Evolutionary conservation across 768 basidiomycete genomes (phyloP), one percentile per base, ranked within the genome.

Genomic region (Cystobasidium ongulense): DNA sequence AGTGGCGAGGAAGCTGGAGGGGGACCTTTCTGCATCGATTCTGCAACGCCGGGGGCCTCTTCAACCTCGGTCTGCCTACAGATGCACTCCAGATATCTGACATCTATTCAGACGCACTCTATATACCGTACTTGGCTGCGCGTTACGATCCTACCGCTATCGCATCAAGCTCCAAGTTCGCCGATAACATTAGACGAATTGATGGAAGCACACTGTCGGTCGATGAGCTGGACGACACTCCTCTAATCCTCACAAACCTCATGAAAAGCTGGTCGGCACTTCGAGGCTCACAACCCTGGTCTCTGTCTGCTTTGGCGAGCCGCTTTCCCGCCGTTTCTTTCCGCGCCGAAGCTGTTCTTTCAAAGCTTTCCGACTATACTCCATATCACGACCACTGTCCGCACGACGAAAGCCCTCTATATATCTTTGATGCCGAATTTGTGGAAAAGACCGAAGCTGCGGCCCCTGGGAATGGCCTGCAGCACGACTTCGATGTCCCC

Each of bases 351-450:
- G 78, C 78, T n/a, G 74, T 78, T 18, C 57, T 73, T n/a, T 59
- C 68, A 3, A 64, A 75, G 0, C 63, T 80, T 33, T 27, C 29
- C 3, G 74, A 74, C 29, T 80, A 80, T 62, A 29, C 27, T 5
- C 29, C 43, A 7, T 80, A 80, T 63, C 66, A 74, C 71, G 36
- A 75, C 31, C 29, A 59, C 25, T 78, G 80, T 50, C 52, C 64
- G 31, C 57, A 61, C 0, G 80, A 80, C 25, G 80, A 80, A 36
- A 70, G 62, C 1, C 80, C 80, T 31, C 73, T 80, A n/a, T 80
- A 80, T 57, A 57, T 80, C 21, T 80, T 80, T 53, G 80, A 80
- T 53, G 64, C 72, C 23, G 75, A 75, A 25, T 79, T 80, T 31
- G 79, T 78, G 13, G 70, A 75, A 41, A 77, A 75, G 72, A 75